Evolutionary conservation across 495 filamentous ascomycete species (phyloP), one percentile per base, ranked within the genome.

Genomic region (Penicillium taxi): DNA sequence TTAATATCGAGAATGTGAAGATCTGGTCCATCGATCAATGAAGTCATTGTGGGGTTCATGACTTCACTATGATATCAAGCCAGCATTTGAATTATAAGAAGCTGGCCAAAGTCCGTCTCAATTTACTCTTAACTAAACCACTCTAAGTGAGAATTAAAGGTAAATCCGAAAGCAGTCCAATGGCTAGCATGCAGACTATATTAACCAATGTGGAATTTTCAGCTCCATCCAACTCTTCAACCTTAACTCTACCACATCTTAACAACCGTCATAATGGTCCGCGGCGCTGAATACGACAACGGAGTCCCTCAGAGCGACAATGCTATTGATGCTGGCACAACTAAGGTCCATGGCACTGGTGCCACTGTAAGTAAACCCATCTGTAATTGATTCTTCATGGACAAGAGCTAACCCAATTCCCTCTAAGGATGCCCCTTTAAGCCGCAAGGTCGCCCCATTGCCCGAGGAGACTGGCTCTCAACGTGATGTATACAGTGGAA

Each of bases 251-350:
- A 27, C 25, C 19, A 33, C 16, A 35, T 26, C 18, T 16, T 38
- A 26, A 35, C 26, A 22, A 24, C 24, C 29, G 26, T 44, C 60
- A 65, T 22, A 41, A 73, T 73, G 69, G 59, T 61, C 53, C 68
- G 68, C 50, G 69, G 69, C 52, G 67, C 66, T 31, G 63, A 71
- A 25, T 73, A 58, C 59, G 64, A 69, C 40, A 63, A 73, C 50
- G 56, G 57, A 26, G 39, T 69, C 45, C 61, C 61, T 41, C 61
- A 67, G 28, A 66, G 64, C 48, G 71, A 73, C 46, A 72, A 73
- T 50, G 47, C 67, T 22, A 60, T 73, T 26, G 72, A 72, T 36
- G 42, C 60, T 21, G 67, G 63, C 31, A 44, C 59, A 19, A 68
- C 39, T 37, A 67, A 69, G 52, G 58, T 44, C 32, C 66, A 69